Evolutionary conservation across 176 grass and related monocot genomes (phyloP).

Genomic region (Dactylis glomerata): DNA sequence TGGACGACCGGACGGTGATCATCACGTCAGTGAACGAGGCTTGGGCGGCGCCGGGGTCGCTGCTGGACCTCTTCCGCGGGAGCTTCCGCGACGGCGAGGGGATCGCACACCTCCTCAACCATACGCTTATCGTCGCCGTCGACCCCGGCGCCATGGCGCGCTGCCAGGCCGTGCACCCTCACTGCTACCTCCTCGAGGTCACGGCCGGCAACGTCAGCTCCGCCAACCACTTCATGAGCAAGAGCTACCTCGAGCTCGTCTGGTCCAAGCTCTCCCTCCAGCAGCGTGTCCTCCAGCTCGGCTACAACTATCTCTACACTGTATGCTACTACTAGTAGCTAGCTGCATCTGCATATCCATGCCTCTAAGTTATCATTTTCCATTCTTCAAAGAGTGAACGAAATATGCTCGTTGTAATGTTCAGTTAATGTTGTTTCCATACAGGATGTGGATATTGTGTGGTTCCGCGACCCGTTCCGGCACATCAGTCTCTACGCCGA

Average conservation of each 20-base stretch:
- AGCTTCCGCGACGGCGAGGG: conserved; percentile 44
- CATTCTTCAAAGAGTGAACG: not conserved
- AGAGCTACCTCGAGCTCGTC: conserved; percentile 57
- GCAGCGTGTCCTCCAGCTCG: conserved; percentile 47
- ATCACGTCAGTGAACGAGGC: conserved; percentile 56
- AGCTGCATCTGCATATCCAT: not conserved
- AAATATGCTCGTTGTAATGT: not conserved
- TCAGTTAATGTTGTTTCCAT: not conserved
- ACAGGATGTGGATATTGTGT: conserved; percentile 54
- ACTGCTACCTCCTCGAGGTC: conserved; percentile 55
- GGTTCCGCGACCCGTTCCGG: conserved; percentile 57
- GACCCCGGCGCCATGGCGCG: conserved; percentile 43
- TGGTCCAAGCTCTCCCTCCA: conserved; percentile 59
- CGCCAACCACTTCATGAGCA: conserved; percentile 36
- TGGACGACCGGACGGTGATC: conserved; percentile 49
- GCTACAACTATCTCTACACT: conserved; percentile 72
- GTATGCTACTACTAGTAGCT: conserved; percentile 20
- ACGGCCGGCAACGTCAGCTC: conserved; percentile 17
- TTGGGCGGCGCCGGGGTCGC: conserved; percentile 17
- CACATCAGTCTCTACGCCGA: conserved; percentile 32
- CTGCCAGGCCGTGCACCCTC: conserved; percentile 52
- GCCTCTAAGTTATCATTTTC: not conserved
- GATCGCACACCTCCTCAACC: conserved; percentile 39
- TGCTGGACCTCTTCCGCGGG: conserved; percentile 44
- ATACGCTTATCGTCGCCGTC: conserved; percentile 59